A percentile compares a stretch with the other conserved stretches of the same genome.
These are phyloP conservation scores for Kodamaea plutei DNA, from an alignment of 1,139 yeast species.

Conservation along the genomic window DNA sequence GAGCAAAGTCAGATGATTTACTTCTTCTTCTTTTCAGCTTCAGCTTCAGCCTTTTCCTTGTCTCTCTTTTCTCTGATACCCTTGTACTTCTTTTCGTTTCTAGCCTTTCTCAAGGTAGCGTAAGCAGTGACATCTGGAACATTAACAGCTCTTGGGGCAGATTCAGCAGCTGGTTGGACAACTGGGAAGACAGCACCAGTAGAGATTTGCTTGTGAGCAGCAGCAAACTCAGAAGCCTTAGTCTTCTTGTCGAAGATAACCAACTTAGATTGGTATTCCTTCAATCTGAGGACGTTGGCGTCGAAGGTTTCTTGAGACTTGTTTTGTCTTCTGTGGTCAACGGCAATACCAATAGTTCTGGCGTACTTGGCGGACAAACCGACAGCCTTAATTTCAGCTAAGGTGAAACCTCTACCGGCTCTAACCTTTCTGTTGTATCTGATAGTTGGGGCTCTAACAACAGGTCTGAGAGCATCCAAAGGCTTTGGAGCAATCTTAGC, in stretches of 20 bases:
- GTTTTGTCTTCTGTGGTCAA: conserved; percentile 99
- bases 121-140: conserved; percentile 82
- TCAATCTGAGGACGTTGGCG: conserved; percentile 91
- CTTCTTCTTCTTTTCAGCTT: conserved; percentile 95
- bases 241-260: conserved; percentile 93
- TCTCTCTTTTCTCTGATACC: conserved; percentile 99
- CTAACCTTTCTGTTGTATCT: conserved; percentile 99
- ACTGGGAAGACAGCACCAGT: conserved; percentile 89
- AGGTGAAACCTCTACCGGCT: conserved; percentile 99
- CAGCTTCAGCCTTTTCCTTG: conserved; percentile 96
- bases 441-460: conserved; percentile 97
- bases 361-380: conserved; percentile 95
- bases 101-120: conserved; percentile 94
- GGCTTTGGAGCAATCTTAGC: conserved; percentile 98
- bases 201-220: conserved; percentile 70
- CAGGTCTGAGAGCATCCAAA: conserved; percentile 92
- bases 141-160: conserved; percentile 88
- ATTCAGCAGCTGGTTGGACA: conserved; percentile 68
- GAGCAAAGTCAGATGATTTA: conserved; percentile 37
- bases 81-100: conserved; percentile 87
- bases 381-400: conserved; percentile 98
- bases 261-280: conserved; percentile 94
- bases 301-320: conserved; percentile 94
- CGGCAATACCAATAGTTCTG: conserved; percentile 97
- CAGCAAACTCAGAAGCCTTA: conserved; percentile 64